Conservation (phyloP, 352 stramenopile genomes). For the Phytophthora aleatoria region DNA sequence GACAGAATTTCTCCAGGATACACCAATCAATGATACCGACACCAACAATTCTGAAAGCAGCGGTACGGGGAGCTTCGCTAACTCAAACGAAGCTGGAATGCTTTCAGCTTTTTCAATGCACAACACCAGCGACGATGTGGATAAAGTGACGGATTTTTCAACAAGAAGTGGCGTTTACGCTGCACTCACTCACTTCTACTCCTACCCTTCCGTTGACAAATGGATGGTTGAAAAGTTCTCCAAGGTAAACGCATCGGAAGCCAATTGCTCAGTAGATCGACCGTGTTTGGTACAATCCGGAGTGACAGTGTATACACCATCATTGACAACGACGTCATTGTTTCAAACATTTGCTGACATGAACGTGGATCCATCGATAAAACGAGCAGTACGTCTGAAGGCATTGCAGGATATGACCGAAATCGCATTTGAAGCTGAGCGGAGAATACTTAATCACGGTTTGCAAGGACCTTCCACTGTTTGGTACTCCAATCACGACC, state of each 20-base stretch:
- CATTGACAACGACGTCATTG: constrained; percentile 31
- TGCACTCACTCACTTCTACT: constrained; percentile 49
- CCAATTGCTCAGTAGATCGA: constrained; percentile 28
- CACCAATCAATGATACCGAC: not conserved
- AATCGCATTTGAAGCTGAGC: constrained; percentile 52
- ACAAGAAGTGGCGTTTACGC: constrained; percentile 33
- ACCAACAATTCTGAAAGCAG: constrained; percentile 5
- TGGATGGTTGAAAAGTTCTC: constrained; percentile 15
- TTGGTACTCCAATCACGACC: constrained; percentile 63
- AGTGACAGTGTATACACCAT: constrained; percentile 69
- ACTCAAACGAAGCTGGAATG: constrained; percentile 1
- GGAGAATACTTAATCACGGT: constrained; percentile 41
- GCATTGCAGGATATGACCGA: constrained; percentile 38
- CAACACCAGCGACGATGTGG: not conserved
- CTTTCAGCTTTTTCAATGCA: not conserved
- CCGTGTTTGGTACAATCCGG: constrained; percentile 53
- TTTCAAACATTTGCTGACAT: constrained; percentile 30
- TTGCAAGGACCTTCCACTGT: constrained; percentile 61
- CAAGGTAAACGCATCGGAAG: constrained; percentile 1
- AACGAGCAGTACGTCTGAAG: constrained; percentile 37
- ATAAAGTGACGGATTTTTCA: constrained; percentile 20
- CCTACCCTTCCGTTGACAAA: constrained; percentile 41
- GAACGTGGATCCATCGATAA: constrained; percentile 15
- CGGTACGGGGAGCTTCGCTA: not conserved
- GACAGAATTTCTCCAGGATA: constrained; percentile 27